Conservation (phyloP, 1,284 basidiomycete species). For the Cutaneotrichosporon cutaneum region DNA sequence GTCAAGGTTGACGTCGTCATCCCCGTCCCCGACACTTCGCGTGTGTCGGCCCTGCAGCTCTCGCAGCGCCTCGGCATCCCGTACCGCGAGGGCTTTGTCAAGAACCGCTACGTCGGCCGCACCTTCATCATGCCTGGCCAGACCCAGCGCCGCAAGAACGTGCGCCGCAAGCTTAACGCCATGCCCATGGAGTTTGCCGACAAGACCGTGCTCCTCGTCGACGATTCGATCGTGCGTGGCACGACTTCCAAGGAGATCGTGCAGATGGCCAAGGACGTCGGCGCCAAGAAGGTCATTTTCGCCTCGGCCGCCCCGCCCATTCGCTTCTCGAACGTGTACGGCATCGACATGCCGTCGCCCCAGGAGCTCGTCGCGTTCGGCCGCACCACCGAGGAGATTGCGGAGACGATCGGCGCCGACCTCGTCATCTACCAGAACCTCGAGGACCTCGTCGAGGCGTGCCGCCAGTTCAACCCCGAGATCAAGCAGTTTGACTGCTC, state of each 20-base stretch:
- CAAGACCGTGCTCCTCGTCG: conserved; percentile 93
- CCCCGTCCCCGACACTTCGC: conserved; percentile 94
- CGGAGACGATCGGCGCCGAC: conserved; percentile 86
- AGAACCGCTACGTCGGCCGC: conserved; percentile 96
- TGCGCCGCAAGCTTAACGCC: conserved; percentile 92
- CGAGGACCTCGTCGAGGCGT: conserved; percentile 81
- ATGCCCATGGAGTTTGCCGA: conserved; percentile 97
- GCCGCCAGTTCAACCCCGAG: conserved; percentile 77
- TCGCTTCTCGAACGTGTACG: conserved; percentile 93
- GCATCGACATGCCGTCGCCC: conserved; percentile 98
- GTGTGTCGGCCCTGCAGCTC: conserved; percentile 92
- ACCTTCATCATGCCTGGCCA: conserved; percentile 99
- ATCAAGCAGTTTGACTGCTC: conserved; percentile 91
- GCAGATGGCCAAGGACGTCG: conserved; percentile 99
- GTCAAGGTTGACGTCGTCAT: conserved; percentile 91
- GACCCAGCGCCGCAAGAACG: conserved; percentile 82
- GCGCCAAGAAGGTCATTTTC: conserved; percentile 94
- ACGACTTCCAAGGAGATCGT: conserved; percentile 99
- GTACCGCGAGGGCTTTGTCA: conserved; percentile 97
- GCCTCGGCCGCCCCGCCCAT: conserved; percentile 83
- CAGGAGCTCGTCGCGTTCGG: conserved; percentile 88
- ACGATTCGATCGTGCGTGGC: conserved; percentile 97
- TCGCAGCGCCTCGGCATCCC: conserved; percentile 88
- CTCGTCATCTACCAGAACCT: conserved; percentile 98
- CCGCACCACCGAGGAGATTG: conserved; percentile 73